Evolutionary conservation across 108 stramenopile genomes (phyloP), one percentile per base, ranked within the genome.

Genomic region (Nitzschia sp.): DNA sequence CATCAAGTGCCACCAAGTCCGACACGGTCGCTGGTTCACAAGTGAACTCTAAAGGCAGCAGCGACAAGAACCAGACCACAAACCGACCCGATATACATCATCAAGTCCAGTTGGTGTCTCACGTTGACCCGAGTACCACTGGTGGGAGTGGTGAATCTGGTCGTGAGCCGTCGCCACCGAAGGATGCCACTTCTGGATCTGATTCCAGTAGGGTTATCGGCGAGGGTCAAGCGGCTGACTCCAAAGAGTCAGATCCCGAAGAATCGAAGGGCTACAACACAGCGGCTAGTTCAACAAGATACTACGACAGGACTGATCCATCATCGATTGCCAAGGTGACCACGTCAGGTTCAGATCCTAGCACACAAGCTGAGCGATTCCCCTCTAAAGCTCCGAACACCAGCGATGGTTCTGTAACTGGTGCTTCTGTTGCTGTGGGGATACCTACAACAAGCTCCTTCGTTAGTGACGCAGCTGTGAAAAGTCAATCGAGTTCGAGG

Each of bases 381-480:
- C 29, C 29, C 5, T 1, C 29, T 3, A 34, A 34, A 34, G 29
- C 1, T 3, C 5, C 29, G 5, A 34, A 34, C 5, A 3, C 29
- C 29, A 34, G 29, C 5, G 29, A 1, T 5, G 29, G 5, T 34
- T 34, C 29, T 34, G 29, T 34, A n/a, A n/a, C n/a, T n/a, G n/a
- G n/a, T n/a, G n/a, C n/a, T n/a, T n/a, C n/a, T n/a, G n/a, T n/a
- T n/a, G n/a, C n/a, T n/a, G n/a, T 34, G 29, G 29, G 29, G 5
- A 34, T 34, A 3, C 29, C 29, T 34, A 34, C 29, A 34, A 34
- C 63, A 17, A 79, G 83, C 48, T 88, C 83, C 34, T 79, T 84
- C 29, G 86, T 83, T 21, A 84, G 83, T 42, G 84, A 86, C 11
- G 86, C 84, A n/a, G 88, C 83, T 14, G 84, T 88, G 11, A 82